phyloP scores from a whole-genome alignment of 805 yeast genomes.

The Ogataea populi-albae region DNA sequence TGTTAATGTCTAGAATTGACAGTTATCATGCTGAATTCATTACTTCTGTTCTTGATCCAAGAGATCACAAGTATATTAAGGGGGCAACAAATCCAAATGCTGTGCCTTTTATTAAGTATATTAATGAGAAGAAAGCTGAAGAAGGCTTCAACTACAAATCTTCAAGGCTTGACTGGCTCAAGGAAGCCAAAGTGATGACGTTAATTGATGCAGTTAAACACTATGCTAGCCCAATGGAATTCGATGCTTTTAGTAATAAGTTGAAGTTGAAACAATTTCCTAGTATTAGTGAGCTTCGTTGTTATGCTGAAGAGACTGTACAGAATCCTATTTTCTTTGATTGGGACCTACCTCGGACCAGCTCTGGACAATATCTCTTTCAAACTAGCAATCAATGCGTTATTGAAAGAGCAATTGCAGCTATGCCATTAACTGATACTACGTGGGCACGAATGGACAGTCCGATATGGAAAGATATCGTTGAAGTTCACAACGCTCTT shows the following conservation, averaged over 20 bases:
- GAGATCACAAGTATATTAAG: conserved; percentile 53
- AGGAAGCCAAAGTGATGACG: conserved; percentile 39
- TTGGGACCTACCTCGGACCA: conserved; percentile 60
- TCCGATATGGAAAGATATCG: conserved; percentile 53
- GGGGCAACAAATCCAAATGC: conserved; percentile 40
- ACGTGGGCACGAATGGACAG: conserved; percentile 63
- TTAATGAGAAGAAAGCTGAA: conserved; percentile 41
- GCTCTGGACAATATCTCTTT: conserved; percentile 54
- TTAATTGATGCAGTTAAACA: conserved; percentile 48
- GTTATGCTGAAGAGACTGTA: conserved; percentile 20
- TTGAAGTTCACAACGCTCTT: conserved; percentile 43
- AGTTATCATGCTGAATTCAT: conserved; percentile 53
- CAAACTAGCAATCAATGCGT: conserved; percentile 52
- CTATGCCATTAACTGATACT: conserved; percentile 57
- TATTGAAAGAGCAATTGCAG: conserved; percentile 49
- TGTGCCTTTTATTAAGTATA: conserved; percentile 43
- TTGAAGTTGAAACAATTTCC: conserved; percentile 17
- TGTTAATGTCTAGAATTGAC: conserved; percentile 61
- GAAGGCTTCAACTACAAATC: conserved; percentile 36
- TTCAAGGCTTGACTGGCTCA: conserved; percentile 46
- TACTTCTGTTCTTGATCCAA: conserved; percentile 50
- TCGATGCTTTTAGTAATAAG: conserved; percentile 5
- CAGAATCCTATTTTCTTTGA: conserved; percentile 42
- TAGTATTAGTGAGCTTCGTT: conserved; percentile 20
- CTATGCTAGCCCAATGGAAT: conserved; percentile 26